Conservation (phyloP, 805 yeast genomes). For the Saccharomycopsis lassenensis region DNA sequence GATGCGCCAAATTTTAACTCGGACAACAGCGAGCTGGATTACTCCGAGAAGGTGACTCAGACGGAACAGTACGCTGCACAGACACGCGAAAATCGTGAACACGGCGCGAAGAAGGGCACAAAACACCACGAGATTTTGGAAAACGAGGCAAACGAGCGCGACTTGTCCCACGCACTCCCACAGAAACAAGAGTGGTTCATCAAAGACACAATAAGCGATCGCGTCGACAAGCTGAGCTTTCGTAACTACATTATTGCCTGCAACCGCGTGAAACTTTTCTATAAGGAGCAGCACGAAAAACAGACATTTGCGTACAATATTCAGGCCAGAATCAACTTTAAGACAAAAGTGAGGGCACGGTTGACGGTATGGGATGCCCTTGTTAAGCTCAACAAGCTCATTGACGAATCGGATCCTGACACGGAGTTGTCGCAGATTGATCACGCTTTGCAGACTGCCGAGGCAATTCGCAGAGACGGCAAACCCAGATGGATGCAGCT, state of each 20-base stretch:
- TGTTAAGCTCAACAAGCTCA: conserved; percentile 44
- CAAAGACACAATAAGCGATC: conserved; percentile 18
- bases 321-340: conserved; percentile 62
- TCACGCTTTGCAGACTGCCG: conserved; percentile 68
- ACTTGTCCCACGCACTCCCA: not conserved
- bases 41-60: too few species aligned
- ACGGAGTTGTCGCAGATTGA: conserved; percentile 66
- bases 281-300: conserved; percentile 54
- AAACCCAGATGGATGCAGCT: conserved; percentile 70
- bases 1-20: not conserved
- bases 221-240: conserved; percentile 31
- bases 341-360: conserved; percentile 52
- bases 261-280: conserved; percentile 55
- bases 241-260: conserved; percentile 61
- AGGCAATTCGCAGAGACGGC: conserved; percentile 55
- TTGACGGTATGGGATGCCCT: conserved; percentile 69
- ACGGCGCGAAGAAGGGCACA: not conserved
- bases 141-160: not conserved
- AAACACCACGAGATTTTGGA: conserved; percentile 5
- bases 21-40: not conserved
- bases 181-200: conserved; percentile 3
- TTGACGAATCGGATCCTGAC: conserved; percentile 69
- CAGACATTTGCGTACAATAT: conserved; percentile 66
- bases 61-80: not conserved
- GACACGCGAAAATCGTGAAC: not conserved